Evolutionary conservation across 768 basidiomycete species (phyloP), one percentile per base, ranked within the genome.

Genomic region (Lactifluus pinguis): DNA sequence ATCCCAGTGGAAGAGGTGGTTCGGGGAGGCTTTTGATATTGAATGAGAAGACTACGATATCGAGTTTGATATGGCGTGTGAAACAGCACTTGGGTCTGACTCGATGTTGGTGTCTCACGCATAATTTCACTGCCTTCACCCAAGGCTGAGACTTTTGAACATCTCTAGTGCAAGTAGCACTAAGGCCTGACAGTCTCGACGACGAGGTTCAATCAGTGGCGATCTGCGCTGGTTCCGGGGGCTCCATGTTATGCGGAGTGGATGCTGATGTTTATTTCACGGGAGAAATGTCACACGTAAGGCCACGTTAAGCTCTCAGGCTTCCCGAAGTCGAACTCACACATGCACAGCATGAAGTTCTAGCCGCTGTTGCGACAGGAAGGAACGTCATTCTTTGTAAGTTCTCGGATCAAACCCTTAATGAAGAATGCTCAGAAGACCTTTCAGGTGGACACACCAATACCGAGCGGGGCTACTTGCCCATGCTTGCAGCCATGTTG

Each of bases 401-500:
- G 87, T 71, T 4, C 45, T 41, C 57, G 41, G 29, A 32, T 36
- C 32, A 10, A 8, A 21, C 47, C 36, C 54, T 42, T 49, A 30
- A 45, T 21, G 51, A 21, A 7, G 38, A 44, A 48, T 6, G 14
- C 57, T 59, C 11, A 53, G 15, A 7, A 49, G 30, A 7, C 48
- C 13, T 55, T 70, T 42, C 65, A 91, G 89, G 88, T 70, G 91
- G 91, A 17, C 95, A 98, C 74, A 89, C 92, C 15, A 94, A 94
- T 73, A 95, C 95, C 48, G 95, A 98, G 75, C 88, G 95, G 36
- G 92, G 92, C 0, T 98, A 92, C 74, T 85, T 98, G 57, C 82
- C 85, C 17, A 75, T 83, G 25, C 80, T 98, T 36, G 85, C 85
- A 42, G 72, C 76, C 13, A 85, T 83, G 72, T 76, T 98, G 62